Percentiles rank a stretch among this genome's conserved stretches.
Conservation (phyloP, 164 flowering plant genomes). For the Umbellularia californica region DNA sequence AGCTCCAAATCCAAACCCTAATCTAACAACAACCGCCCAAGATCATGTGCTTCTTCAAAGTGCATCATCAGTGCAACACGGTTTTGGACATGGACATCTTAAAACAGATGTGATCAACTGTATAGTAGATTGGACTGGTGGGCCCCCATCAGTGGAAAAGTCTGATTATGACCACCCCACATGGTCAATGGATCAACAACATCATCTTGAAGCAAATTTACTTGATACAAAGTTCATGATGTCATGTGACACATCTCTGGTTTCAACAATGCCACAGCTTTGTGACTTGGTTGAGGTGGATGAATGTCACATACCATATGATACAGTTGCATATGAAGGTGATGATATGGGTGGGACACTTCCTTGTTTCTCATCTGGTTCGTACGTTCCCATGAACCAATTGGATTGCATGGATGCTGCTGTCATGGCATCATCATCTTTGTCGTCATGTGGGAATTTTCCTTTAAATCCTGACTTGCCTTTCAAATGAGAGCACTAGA, state of each 20-base stretch:
- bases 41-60: conserved; percentile 22
- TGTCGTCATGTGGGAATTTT: conserved; percentile 25
- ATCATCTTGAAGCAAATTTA: conserved; percentile 11
- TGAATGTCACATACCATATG: conserved; percentile 17
- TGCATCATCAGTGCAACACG: conserved; percentile 19
- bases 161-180: conserved; percentile 15
- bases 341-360: conserved; percentile 15
- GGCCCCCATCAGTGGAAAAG: conserved; percentile 10
- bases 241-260: conserved; percentile 13
- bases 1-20: conserved; percentile 27
- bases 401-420: conserved; percentile 31
- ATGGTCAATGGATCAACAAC: conserved; percentile 21
- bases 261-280: conserved; percentile 19
- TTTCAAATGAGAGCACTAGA: conserved; percentile 21
- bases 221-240: neutral
- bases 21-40: conserved; percentile 18
- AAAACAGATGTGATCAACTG: conserved; percentile 11
- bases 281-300: conserved; percentile 23
- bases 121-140: conserved; percentile 12
- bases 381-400: conserved; percentile 12
- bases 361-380: conserved; percentile 14
- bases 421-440: conserved; percentile 26
- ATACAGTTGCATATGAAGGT: conserved; percentile 14
- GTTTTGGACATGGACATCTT: conserved; percentile 17
- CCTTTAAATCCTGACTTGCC: conserved; percentile 30